Evolutionary conservation across 129 eudicot genomes (phyloP).

Genomic region (Centaurea solstitialis): DNA sequence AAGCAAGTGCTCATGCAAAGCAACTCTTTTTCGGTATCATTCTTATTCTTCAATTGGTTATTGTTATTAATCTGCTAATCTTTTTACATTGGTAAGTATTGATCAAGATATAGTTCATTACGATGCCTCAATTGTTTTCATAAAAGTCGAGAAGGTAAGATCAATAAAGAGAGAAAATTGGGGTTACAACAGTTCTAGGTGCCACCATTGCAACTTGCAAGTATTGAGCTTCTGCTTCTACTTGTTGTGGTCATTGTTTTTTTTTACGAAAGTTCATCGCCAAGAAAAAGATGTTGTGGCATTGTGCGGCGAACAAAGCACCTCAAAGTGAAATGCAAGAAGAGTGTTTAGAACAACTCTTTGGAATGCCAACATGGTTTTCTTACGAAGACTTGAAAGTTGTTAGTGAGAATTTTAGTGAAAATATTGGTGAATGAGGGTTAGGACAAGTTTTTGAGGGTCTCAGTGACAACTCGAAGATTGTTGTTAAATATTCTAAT

Average conservation of each 20-base stretch:
- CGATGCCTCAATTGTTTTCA: background rate
- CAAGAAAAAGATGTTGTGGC: background rate
- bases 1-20: conserved; percentile 35
- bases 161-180: background rate
- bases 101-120: background rate
- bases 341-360: background rate
- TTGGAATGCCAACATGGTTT: too few species aligned
- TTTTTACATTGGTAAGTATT: conserved; percentile 23
- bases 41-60: background rate
- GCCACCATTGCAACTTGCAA: background rate
- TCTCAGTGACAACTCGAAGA: conserved; percentile 21
- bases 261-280: background rate
- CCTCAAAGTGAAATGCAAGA: background rate
- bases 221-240: background rate
- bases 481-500: conserved; percentile 34
- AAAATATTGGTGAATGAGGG: conserved; percentile 31
- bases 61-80: conserved; percentile 29
- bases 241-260: background rate
- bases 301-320: too few species aligned
- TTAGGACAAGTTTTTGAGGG: conserved; percentile 47
- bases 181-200: background rate
- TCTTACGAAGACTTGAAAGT: background rate
- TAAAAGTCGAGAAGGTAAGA: conserved; percentile 29
- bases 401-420: conserved; percentile 11
- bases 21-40: conserved; percentile 33